Conservation (phyloP, 306 rosid species). For the Boehmeria nivea region DNA sequence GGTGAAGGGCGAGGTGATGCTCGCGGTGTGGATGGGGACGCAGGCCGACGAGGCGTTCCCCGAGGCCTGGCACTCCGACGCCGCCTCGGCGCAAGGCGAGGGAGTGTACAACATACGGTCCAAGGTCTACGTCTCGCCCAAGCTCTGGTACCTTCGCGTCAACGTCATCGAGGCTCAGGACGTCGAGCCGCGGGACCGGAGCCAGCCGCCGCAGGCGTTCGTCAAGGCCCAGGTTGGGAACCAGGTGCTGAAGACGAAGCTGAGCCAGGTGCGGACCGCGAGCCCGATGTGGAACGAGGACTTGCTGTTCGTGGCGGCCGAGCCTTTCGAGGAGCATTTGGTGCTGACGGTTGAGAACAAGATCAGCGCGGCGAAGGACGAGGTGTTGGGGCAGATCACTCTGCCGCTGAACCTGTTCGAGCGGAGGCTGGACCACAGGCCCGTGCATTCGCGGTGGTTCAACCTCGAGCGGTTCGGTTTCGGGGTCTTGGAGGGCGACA, state of each 20-base stretch:
- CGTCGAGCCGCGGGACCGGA: constrained; percentile 49
- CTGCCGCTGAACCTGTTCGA: constrained; percentile 47
- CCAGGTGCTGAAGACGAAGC: constrained; percentile 61
- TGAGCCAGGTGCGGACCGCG: constrained; percentile 41
- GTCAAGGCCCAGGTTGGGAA: constrained; percentile 68
- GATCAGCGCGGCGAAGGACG: constrained; percentile 48
- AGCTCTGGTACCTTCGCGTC: constrained; percentile 73
- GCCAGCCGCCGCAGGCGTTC: constrained; percentile 57
- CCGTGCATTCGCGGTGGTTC: constrained; percentile 61
- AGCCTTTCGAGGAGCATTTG: constrained; percentile 77
- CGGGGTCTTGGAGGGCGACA: constrained; percentile 64
- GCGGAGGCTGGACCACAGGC: constrained; percentile 62
- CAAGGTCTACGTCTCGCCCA: constrained; percentile 78
- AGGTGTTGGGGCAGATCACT: constrained; percentile 35
- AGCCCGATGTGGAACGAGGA: constrained; percentile 78
- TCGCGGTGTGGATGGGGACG: constrained; percentile 90
- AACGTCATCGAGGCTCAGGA: constrained; percentile 84
- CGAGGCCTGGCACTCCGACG: constrained; percentile 77
- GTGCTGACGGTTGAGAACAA: constrained; percentile 52
- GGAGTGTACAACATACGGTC: constrained; percentile 63
- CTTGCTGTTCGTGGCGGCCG: constrained; percentile 72
- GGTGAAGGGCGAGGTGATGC: constrained; percentile 66
- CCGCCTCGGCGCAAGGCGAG: constrained; percentile 55
- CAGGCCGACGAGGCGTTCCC: constrained; percentile 89
- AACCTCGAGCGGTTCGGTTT: constrained; percentile 66